Percentiles rank a stretch among this genome's conserved stretches.
Evolutionary conservation across 108 stramenopile species (phyloP).

Genomic region (Nitzschia inconspicua): DNA sequence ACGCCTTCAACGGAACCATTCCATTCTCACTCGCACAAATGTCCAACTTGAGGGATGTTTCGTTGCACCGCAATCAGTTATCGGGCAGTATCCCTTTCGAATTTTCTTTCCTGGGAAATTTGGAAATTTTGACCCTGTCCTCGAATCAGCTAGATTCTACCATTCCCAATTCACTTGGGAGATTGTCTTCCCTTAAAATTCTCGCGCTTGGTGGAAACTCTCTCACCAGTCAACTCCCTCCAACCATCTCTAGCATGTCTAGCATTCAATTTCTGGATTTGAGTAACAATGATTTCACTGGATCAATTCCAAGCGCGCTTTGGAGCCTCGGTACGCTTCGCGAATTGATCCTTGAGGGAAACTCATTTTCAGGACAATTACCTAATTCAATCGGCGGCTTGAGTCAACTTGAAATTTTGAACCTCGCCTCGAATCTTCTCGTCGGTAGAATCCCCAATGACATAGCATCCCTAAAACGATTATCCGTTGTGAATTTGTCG

Average conservation of each 20-base stretch:
- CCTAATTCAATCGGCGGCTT: not conserved
- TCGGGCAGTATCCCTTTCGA: slow-evolving; percentile 13
- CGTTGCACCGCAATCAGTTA: slow-evolving; percentile 25
- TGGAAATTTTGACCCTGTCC: slow-evolving; percentile 6
- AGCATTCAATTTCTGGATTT: slow-evolving; percentile 11
- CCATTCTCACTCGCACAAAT: slow-evolving; percentile 41
- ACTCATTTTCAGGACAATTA: not conserved
- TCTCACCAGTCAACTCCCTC: slow-evolving; percentile 40
- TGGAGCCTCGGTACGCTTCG: slow-evolving; percentile 6
- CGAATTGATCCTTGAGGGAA: not conserved
- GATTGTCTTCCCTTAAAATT: slow-evolving; percentile 25
- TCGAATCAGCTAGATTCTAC: slow-evolving; percentile 4
- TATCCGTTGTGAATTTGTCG: not conserved
- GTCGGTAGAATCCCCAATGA: not conserved
- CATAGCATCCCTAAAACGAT: not conserved
- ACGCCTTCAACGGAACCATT: slow-evolving; percentile 50
- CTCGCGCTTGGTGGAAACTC: slow-evolving; percentile 47
- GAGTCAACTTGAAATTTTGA: not conserved
- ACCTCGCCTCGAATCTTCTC: not conserved
- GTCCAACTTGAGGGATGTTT: slow-evolving; percentile 20
- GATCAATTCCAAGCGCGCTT: slow-evolving; percentile 2
- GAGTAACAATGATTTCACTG: slow-evolving; percentile 6
- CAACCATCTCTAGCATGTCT: not conserved
- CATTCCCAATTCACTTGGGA: slow-evolving; percentile 1
- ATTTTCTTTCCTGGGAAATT: slow-evolving; percentile 1